phyloP scores from a whole-genome alignment of 148 eudicot genomes.

The Cornus florida region DNA sequence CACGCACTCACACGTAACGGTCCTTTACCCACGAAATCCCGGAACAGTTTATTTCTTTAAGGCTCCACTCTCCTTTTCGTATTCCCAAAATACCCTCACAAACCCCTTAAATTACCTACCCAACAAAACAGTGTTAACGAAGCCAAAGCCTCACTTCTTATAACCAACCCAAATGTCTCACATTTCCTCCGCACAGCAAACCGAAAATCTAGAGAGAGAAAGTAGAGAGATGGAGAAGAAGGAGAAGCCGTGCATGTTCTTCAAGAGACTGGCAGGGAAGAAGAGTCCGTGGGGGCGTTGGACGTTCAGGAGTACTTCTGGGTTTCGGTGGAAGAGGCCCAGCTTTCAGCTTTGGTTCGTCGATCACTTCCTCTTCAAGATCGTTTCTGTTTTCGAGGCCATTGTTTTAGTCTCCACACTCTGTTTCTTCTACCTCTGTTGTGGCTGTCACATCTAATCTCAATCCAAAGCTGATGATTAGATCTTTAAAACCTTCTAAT shows the following conservation, averaged over 20 bases:
- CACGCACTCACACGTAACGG: neutral
- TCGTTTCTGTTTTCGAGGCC: constrained; percentile 40
- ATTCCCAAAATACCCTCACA: neutral
- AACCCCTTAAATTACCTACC: too few species aligned
- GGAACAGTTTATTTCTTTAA: neutral
- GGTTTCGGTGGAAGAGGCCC: constrained; percentile 31
- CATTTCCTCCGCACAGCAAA: too few species aligned
- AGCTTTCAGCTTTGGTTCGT: constrained; percentile 26
- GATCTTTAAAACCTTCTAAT: too few species aligned
- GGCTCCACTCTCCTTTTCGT: too few species aligned
- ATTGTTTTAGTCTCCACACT: constrained; percentile 40
- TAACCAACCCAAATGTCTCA: neutral
- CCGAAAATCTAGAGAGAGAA: neutral
- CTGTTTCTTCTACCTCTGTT: constrained; percentile 43
- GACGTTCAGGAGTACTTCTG: constrained; percentile 26
- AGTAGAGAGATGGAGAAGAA: neutral
- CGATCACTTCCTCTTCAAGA: constrained; percentile 32
- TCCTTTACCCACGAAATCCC: neutral
- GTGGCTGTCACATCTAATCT: constrained; percentile 43
- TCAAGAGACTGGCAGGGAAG: constrained; percentile 19
- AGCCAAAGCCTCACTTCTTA: neutral
- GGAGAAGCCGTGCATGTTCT: constrained; percentile 24
- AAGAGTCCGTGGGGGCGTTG: constrained; percentile 34
- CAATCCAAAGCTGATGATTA: too few species aligned
- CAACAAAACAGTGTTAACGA: neutral